Percentiles rank a stretch among this genome's conserved stretches.
These are phyloP conservation scores for Erodium maritimum DNA, from an alignment of 345 rosid genomes.

Conservation along the genomic window DNA sequence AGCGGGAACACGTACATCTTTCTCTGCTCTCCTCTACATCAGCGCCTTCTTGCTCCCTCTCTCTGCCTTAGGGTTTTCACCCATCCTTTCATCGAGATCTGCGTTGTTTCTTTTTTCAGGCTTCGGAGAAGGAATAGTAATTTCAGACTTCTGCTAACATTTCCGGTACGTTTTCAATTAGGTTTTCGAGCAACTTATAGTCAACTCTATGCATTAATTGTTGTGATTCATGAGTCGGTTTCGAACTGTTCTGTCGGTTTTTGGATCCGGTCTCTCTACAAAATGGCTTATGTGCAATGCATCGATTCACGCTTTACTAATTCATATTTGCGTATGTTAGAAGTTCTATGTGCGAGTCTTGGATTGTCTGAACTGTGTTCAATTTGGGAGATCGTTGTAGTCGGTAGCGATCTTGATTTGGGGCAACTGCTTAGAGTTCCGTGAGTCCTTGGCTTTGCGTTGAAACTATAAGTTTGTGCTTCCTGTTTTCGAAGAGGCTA, in stretches of 20 bases:
- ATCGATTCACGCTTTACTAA: too few relatives aligned
- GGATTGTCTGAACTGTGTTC: not conserved
- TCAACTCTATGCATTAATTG: not conserved
- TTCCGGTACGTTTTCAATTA: constrained; percentile 28
- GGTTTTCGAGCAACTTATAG: not conserved
- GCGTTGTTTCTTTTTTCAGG: constrained; percentile 12
- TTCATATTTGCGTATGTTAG: too few relatives aligned
- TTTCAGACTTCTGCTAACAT: not conserved
- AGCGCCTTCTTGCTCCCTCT: constrained; percentile 3
- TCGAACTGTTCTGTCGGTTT: not conserved
- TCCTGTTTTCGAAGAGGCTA: not conserved
- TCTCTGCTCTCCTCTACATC: constrained; percentile 19
- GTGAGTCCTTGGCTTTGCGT: not conserved
- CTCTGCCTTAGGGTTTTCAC: constrained; percentile 1
- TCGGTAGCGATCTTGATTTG: not conserved
- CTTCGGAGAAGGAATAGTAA: constrained; percentile 8
- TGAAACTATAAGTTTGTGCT: not conserved
- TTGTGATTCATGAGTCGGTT: too few relatives aligned
- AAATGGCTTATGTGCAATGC: too few relatives aligned
- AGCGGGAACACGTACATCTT: constrained; percentile 40
- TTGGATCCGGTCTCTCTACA: not conserved
- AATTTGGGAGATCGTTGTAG: not conserved
- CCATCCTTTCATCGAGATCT: constrained; percentile 24
- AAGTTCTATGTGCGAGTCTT: not conserved
- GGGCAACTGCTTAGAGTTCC: too few relatives aligned